Conservation (phyloP, 2,329 filamentous ascomycete genomes). For the Coleophoma eucalyptorum region DNA sequence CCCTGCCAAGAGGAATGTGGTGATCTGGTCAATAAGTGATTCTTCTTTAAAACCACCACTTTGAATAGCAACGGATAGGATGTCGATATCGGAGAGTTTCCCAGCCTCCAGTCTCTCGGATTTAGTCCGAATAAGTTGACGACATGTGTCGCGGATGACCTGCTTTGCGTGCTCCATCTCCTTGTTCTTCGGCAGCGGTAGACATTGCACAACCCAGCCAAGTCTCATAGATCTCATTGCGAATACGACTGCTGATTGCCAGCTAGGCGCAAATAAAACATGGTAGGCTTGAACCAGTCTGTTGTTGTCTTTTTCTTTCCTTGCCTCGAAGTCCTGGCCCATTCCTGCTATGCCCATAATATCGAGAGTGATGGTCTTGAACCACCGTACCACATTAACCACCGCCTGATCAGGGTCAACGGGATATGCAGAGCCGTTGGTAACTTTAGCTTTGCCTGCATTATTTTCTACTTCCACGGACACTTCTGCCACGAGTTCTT, state of each 20-base stretch:
- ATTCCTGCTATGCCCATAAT: constrained; percentile 69
- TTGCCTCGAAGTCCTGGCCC: constrained; percentile 62
- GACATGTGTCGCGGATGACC: constrained; percentile 48
- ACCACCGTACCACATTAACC: constrained; percentile 39
- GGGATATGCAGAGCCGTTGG: neutral
- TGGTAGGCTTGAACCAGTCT: constrained; percentile 52
- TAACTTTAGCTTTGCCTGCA: neutral
- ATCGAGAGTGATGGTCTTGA: constrained; percentile 63
- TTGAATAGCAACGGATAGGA: constrained; percentile 74
- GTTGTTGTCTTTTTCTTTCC: constrained; percentile 51
- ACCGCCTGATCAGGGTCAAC: neutral
- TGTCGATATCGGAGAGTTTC: constrained; percentile 46
- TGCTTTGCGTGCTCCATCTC: constrained; percentile 49
- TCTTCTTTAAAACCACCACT: constrained; percentile 72
- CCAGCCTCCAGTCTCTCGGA: constrained; percentile 47
- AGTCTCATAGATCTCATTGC: constrained; percentile 58
- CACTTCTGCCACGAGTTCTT: constrained; percentile 61
- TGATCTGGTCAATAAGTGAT: constrained; percentile 75
- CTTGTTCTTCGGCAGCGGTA: constrained; percentile 67
- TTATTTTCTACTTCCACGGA: constrained; percentile 23
- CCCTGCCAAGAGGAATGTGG: constrained; percentile 79
- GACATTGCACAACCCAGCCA: constrained; percentile 46
- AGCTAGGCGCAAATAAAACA: constrained; percentile 44
- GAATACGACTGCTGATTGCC: constrained; percentile 46
- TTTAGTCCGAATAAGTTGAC: constrained; percentile 61